Base-by-base conservation (phyloP, 2,329 filamentous ascomycete species). In the Corynespora cassiicola region DNA sequence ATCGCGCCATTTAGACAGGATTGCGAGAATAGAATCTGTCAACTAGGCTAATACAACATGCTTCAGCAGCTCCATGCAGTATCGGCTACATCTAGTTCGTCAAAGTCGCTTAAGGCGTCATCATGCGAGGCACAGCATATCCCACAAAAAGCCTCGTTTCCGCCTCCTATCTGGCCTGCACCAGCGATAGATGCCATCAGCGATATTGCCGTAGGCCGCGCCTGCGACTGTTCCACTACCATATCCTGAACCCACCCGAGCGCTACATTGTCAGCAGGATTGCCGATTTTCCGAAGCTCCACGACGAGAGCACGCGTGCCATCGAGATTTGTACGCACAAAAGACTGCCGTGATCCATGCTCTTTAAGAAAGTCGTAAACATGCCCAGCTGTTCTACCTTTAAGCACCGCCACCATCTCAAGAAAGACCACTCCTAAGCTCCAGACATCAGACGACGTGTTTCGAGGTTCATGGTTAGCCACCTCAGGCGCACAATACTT, bases 401-500 rank as follows among this genome's bases (percentile, higher is more conserved):
- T 51, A n/a, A 55, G 46, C 26, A 45, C 35, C 21, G 39, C 39
- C 12, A 38, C 30, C 35, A 55, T 52, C 33, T 55, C 49, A 19
- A 55, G 23, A 14, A 47, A 55, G 10, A 55, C 42, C 11, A 42
- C 35, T 8, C 52, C 50, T 17, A 55, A 31, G 30, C 42, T 47
- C 49, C 49, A 55, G 11, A 55, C 40, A 26, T 55, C 46, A 20
- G 46, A 47, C 15, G 9, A 34, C 17, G 32, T 49, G 22, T 53
- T 49, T 20, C 43, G 46, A 7, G 26, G 33, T 33, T 36, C 32
- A 5, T 39, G 11, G 8, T 33, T 23, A 30, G 46, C 39, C 5
- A 53, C 42, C 20, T 51, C 49, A 11, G 52, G 49, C 21, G 52
- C 49, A 23, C 46, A 53, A 23, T 55, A 55, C 32, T 34, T 41